Evolutionary conservation across 2,329 filamentous ascomycete genomes (phyloP).

Genomic region (Fusarium veterinarium): DNA sequence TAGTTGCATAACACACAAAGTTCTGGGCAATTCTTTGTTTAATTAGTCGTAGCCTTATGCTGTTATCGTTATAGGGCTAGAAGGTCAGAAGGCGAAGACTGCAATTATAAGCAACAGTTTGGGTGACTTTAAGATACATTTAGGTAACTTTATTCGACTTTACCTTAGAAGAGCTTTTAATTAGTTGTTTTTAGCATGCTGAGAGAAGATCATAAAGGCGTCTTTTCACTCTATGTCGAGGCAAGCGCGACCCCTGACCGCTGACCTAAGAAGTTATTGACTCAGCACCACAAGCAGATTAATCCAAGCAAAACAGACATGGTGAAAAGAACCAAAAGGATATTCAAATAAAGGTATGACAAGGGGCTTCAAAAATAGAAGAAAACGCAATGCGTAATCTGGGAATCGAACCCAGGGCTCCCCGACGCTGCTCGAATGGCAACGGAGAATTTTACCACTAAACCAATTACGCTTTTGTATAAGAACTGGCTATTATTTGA

Average conservation of each 20-base stretch:
- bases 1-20: not conserved
- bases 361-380: not conserved
- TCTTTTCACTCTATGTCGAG: too few relatives aligned
- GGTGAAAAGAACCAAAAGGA: not conserved
- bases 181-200: too few relatives aligned
- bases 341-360: not conserved
- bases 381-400: constrained; percentile 4
- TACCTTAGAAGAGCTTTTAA: too few relatives aligned
- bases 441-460: constrained; percentile 34
- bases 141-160: too few relatives aligned
- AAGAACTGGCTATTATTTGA: rapidly evolving
- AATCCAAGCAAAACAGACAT: not conserved
- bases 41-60: not conserved
- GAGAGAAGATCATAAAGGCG: too few relatives aligned
- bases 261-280: not conserved
- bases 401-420: constrained; percentile 20
- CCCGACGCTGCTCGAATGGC: constrained; percentile 22
- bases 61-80: too few relatives aligned
- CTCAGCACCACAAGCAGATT: not conserved
- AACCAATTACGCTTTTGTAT: not conserved
- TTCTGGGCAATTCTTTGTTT: not conserved
- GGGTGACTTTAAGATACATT: not conserved
- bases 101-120: not conserved
- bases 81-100: not conserved
- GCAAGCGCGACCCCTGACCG: too few relatives aligned